Base-by-base conservation (phyloP, 768 basidiomycete genomes). In the Russula foetens region DNA sequence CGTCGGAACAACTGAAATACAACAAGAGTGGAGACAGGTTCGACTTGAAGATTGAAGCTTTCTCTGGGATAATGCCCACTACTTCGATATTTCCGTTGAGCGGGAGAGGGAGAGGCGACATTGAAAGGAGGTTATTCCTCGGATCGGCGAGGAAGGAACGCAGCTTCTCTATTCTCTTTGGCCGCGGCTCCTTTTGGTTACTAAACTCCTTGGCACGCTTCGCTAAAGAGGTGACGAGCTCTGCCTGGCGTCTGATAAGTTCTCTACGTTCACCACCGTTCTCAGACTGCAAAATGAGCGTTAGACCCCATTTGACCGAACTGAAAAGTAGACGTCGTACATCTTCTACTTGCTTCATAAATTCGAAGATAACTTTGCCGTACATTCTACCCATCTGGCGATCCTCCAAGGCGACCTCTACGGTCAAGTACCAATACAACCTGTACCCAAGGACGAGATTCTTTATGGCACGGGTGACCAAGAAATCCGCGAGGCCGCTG, bases 351-450 rank as follows among this genome's bases (percentile, higher is more conserved):
- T 88, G 87, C 68, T 81, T 85, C 83, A 92, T 88, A 69, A 93
- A 98, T 63, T 88, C 88, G 76, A 84, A 95, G 71, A 92, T 84
- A 24, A 84, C 77, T 61, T 85, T 84, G 69, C 48, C 59, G 53
- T 66, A 66, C 63, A 64, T 66, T 53, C 61, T 66, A 29, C 56
- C 59, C 56, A 66, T 64, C 41, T 58, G 33, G 17, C 65, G 65
- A 28, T 94, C 92, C 68, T 94, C 91, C 47, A 91, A 74, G 23
- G 92, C 90, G 19, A 93, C 86, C 70, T 98, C 97, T 4, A 98
- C 95, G 84, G 94, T 93, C 57, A 98, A 84, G 68, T 98, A 99
- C 97, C 97, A 98, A 70, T 96, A 90, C 64, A 98, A 77, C 26
- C 91, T 80, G 67, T 98, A 98, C 0, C 95, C 97, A 2, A 99